A percentile compares a stretch with the other conserved stretches of the same genome.
phyloP scores from a whole-genome alignment of 2,329 filamentous ascomycete species.

The Epichloe elymi region DNA sequence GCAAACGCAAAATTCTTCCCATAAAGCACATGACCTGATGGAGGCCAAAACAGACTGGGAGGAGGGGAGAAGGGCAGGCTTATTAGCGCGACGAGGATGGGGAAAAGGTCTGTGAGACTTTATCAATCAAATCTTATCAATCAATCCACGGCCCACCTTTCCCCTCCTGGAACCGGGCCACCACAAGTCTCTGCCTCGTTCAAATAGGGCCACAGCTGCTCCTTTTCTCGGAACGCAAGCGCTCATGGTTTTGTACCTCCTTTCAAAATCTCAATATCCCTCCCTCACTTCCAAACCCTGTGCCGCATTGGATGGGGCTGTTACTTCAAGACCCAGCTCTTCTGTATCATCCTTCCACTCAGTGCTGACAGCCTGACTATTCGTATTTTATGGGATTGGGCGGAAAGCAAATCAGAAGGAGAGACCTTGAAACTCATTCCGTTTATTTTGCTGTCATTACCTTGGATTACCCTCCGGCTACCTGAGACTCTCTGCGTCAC shows the following conservation, averaged over 20 bases:
- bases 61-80: background rate
- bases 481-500: background rate
- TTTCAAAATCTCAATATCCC: background rate
- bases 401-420: background rate
- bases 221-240: constrained; percentile 1
- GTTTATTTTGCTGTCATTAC: background rate
- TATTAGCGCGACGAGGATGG: background rate
- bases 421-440: background rate
- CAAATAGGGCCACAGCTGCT: constrained; percentile 6
- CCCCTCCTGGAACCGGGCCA: constrained; percentile 23
- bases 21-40: background rate
- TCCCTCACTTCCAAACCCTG: background rate
- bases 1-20: background rate
- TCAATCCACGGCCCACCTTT: constrained; percentile 24
- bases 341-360: background rate
- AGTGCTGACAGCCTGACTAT: background rate
- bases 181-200: background rate
- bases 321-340: background rate
- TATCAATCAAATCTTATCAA: constrained; percentile 38
- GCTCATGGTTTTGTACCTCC: background rate
- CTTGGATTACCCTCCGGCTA: background rate
- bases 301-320: background rate
- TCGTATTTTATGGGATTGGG: background rate
- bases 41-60: background rate
- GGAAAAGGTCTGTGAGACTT: constrained; percentile 9